Evolutionary conservation across 2,329 filamentous ascomycete species (phyloP).

Genomic region (Calycina marina): DNA sequence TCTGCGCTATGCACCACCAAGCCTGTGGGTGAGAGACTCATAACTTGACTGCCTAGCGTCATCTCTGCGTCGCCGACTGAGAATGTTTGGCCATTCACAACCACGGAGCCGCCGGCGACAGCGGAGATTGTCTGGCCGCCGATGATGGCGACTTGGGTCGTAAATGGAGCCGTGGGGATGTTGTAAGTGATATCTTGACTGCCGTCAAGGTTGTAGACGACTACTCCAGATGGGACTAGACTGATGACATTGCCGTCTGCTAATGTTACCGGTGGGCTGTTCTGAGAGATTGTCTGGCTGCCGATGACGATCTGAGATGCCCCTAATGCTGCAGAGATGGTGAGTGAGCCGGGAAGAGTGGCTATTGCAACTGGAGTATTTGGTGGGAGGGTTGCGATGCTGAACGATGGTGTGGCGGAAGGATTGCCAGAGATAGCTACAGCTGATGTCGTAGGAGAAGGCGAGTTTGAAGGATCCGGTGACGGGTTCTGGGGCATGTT

Average conservation of each 20-base stretch:
- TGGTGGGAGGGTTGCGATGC: slow-evolving; percentile 3
- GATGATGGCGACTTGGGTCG: neutral
- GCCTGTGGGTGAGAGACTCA: neutral
- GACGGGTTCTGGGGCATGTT: no score
- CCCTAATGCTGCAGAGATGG: slow-evolving; percentile 2
- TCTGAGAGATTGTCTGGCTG: neutral
- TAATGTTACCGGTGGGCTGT: neutral
- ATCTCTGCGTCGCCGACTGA: neutral
- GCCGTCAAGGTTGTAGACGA: neutral
- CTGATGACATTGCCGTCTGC: neutral
- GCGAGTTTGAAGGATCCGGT: no score
- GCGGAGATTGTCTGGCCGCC: slow-evolving; percentile 1
- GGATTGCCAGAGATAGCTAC: no score
- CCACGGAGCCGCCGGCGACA: neutral
- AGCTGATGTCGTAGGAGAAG: no score
- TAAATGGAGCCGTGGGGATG: neutral
- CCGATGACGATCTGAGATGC: neutral
- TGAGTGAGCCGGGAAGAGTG: neutral
- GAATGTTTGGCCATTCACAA: neutral
- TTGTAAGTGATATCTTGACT: neutral
- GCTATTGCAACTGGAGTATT: slow-evolving; percentile 1
- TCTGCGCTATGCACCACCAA: neutral
- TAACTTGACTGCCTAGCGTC: neutral
- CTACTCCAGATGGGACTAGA: neutral
- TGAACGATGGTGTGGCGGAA: no score